Evolutionary conservation across 2,329 filamentous ascomycete species (phyloP).

Genomic region (Xylariaceae sp.): DNA sequence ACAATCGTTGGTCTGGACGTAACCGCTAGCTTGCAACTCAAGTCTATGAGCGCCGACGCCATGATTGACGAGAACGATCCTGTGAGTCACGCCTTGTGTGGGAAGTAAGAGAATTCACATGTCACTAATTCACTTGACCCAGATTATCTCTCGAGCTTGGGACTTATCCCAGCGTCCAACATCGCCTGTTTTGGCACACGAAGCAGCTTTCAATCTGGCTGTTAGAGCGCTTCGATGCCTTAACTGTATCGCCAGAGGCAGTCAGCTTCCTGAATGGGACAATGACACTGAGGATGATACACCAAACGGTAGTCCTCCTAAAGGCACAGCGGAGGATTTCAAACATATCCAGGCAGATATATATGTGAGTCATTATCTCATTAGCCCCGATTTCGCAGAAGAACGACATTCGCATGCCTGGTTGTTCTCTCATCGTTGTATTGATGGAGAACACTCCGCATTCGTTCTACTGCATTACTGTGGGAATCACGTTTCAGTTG

Average conservation of each 20-base stretch:
- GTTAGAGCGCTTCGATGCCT: constrained; percentile 62
- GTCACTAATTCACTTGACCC: constrained; percentile 22
- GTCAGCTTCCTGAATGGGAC: constrained; percentile 61
- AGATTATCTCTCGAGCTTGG: constrained; percentile 29
- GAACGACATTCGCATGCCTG: neutral
- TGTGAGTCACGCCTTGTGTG: constrained; percentile 22
- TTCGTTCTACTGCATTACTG: neutral
- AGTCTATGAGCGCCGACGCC: constrained; percentile 24
- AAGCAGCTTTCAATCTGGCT: constrained; percentile 45
- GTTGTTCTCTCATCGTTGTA: too few relatives aligned
- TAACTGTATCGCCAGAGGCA: constrained; percentile 62
- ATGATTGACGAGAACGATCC: constrained; percentile 25
- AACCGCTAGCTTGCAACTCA: constrained; percentile 38
- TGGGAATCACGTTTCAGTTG: constrained; percentile 3
- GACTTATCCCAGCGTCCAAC: constrained; percentile 26
- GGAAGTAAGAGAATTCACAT: constrained; percentile 5
- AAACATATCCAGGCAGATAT: constrained; percentile 43
- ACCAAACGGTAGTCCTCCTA: neutral
- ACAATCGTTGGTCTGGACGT: constrained; percentile 59
- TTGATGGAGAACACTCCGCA: too few relatives aligned
- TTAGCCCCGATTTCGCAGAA: neutral
- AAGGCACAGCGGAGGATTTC: constrained; percentile 15
- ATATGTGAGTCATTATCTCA: constrained; percentile 33
- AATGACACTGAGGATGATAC: constrained; percentile 47
- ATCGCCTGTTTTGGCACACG: constrained; percentile 29